A percentile compares a stretch with the other conserved stretches of the same genome.
Evolutionary conservation across 129 eudicot genomes (phyloP).

Genomic region (Flaveria bidentis): DNA sequence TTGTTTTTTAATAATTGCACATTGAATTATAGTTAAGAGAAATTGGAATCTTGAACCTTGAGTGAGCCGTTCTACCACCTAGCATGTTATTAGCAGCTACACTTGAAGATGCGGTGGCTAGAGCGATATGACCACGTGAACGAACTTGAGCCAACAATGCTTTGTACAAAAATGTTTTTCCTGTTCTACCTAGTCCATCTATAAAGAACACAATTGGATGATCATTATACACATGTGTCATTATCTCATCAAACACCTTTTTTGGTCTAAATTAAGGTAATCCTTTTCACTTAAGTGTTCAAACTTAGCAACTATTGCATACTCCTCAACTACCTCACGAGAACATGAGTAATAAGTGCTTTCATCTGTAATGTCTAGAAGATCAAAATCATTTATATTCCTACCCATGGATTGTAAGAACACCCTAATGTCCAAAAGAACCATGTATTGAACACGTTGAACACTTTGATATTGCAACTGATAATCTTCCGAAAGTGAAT

Average conservation of each 20-base stretch:
- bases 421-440: background rate
- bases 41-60: constrained; percentile 25
- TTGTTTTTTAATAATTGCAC: background rate
- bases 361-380: background rate
- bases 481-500: constrained; percentile 12
- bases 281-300: too few species aligned
- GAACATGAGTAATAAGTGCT: background rate
- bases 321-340: constrained; percentile 11
- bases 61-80: constrained; percentile 32
- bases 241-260: background rate
- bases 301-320: background rate
- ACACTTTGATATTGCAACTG: background rate
- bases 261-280: background rate
- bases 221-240: background rate
- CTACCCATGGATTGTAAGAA: constrained; percentile 28
- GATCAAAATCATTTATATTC: background rate
- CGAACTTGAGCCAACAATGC: constrained; percentile 2
- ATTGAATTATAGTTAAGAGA: background rate
- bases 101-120: constrained; percentile 27
- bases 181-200: constrained; percentile 1
- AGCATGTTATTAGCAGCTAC: constrained; percentile 15
- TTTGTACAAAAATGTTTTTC: constrained; percentile 15
- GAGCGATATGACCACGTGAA: background rate
- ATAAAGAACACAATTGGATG: constrained; percentile 6
- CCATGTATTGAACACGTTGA: background rate